Conservation (phyloP, 192 early-diverging fungal species). For the Podila clonocystis region DNA sequence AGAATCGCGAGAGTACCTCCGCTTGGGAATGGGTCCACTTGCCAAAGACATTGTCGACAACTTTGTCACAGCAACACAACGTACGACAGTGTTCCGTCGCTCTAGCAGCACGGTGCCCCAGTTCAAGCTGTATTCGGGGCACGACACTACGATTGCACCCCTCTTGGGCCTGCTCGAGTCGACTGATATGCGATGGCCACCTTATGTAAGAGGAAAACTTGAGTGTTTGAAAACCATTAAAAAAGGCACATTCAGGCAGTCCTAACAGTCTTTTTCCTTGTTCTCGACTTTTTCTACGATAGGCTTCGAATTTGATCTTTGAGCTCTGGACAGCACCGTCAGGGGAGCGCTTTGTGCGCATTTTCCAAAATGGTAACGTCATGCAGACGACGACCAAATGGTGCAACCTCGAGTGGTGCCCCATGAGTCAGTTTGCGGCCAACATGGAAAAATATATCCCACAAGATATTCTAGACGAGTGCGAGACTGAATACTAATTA, state of each 20-base stretch:
- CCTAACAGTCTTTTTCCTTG: background rate
- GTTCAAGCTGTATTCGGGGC: conserved; percentile 24
- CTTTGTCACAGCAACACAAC: background rate
- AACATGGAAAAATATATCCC: conserved; percentile 14
- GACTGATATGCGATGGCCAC: conserved; percentile 22
- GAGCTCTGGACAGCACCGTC: conserved; percentile 13
- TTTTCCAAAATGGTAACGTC: conserved; percentile 16
- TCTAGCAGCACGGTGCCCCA: background rate
- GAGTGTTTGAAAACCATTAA: too few relatives aligned
- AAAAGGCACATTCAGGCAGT: too few relatives aligned
- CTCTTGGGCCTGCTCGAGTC: conserved; percentile 19
- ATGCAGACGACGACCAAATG: conserved; percentile 14
- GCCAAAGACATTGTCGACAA: conserved; percentile 5
- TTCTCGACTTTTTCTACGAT: background rate
- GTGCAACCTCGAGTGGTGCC: conserved; percentile 39
- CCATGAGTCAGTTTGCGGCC: conserved; percentile 1
- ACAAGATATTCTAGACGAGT: background rate
- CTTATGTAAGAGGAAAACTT: conserved; percentile 16
- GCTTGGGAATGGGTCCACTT: conserved; percentile 20
- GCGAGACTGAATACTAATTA: background rate
- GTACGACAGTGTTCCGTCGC: background rate
- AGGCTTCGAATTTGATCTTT: conserved; percentile 29
- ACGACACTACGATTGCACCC: conserved; percentile 13
- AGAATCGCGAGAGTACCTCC: background rate
- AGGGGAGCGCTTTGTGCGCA: conserved; percentile 11